Base-by-base conservation (phyloP, 2,329 filamentous ascomycete species). In the Leptographium flavum region DNA sequence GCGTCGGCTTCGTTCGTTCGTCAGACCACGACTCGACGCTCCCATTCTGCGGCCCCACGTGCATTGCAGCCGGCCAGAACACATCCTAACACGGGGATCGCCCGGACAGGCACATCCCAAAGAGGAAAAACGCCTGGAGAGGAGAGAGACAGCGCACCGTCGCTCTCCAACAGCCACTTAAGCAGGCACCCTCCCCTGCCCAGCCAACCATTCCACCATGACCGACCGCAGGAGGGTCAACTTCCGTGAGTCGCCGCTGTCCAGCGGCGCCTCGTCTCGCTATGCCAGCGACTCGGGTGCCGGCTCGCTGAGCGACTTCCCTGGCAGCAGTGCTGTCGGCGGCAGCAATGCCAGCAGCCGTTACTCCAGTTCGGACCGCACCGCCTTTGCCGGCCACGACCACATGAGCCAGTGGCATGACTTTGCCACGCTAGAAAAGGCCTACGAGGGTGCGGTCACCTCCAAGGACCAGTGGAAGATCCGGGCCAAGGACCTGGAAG, bases 211-310 rank as follows among this genome's bases (percentile, higher is more conserved):
- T n/a, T n/a, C 36, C 40, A 46, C 30, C 31, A 51, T 51, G 47
- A 36, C 43, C 2, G 23, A 54, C 50, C 19, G 58, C 51, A 58
- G 57, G 48, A 56, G 49, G 48, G 59, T 62, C 51, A 57, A 55
- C 52, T 62, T 59, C 50, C 53, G 56, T 39, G 51, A 55, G 41
- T 57, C 56, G 31, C 55, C 56, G 43, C 47, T 51, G 47, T 52
- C 55, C 43, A 56, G 53, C 51, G 55, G 54, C 40, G 49, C 49
- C 27, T 52, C 53, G 50, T 57, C 58, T 40, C 51, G 57, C 39
- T 55, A 56, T 31, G 53, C 55, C 38, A 59, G 56, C 52, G 59
- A 61, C 47, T 61, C 57, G 11, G 60, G 57, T 32, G 51, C 56
- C 42, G 58, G 56, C 51, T 60, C 58, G 46, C 55, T 57, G 46